A percentile compares a stretch with the other conserved stretches of the same genome.
These are phyloP conservation scores for Ophiostoma ulmi DNA, from an alignment of 2,329 filamentous ascomycete species.

Conservation along the genomic window DNA sequence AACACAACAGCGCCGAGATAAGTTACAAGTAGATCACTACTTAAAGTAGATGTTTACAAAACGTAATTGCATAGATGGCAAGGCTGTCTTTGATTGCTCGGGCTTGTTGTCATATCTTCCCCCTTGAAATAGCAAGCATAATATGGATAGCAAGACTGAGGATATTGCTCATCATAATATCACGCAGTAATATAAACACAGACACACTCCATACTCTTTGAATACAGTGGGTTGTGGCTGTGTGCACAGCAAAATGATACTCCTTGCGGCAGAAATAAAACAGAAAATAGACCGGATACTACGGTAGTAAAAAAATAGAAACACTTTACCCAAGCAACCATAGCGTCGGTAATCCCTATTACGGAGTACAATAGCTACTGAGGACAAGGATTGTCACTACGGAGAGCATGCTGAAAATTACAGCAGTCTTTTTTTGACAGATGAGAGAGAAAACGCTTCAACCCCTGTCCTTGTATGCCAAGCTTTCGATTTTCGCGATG, in stretches of 20 bases:
- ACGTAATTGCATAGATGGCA: not conserved
- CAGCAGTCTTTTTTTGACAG: not conserved
- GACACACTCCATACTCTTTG: not conserved
- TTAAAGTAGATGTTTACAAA: not conserved
- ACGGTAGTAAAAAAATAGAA: slow-evolving; percentile 6
- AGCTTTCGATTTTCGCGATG: not conserved
- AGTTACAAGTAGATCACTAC: too few species aligned
- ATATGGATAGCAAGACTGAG: not conserved
- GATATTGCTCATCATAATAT: not conserved
- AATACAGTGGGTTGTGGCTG: slow-evolving; percentile 1
- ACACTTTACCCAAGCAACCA: not conserved
- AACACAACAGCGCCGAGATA: not conserved
- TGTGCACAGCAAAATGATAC: not conserved
- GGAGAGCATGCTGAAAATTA: slow-evolving; percentile 1
- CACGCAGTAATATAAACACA: not conserved
- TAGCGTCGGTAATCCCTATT: not conserved
- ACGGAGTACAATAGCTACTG: not conserved
- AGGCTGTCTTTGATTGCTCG: not conserved
- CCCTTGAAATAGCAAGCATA: not conserved
- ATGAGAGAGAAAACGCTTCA: not conserved
- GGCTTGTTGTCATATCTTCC: not conserved
- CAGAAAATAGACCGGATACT: not conserved
- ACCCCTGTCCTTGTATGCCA: not conserved
- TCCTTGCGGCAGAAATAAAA: not conserved
- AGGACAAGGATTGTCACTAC: not conserved